These are phyloP conservation scores for Xylaria multiplex DNA, from an alignment of 2,329 filamentous ascomycete genomes.

Conservation along the genomic window DNA sequence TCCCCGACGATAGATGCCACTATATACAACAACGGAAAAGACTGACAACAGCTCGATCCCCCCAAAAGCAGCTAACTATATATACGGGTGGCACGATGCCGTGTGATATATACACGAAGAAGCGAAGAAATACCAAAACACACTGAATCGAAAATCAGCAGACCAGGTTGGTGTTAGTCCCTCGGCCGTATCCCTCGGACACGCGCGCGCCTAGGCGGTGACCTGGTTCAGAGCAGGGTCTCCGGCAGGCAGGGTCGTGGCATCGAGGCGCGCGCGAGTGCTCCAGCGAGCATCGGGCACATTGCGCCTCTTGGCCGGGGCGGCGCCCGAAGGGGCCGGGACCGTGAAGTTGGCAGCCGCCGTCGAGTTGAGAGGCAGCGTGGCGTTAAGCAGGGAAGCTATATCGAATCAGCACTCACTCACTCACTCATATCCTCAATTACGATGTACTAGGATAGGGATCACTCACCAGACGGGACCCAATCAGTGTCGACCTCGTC, in stretches of 20 bases:
- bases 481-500: slow-evolving; percentile 36
- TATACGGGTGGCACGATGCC: slow-evolving; percentile 13
- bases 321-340: background rate
- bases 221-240: slow-evolving; percentile 33
- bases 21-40: slow-evolving; percentile 28
- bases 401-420: slow-evolving; percentile 7
- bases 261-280: slow-evolving; percentile 33
- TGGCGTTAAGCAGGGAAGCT: slow-evolving; percentile 38
- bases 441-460: background rate
- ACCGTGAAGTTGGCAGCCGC: slow-evolving; percentile 25
- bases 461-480: slow-evolving; percentile 39
- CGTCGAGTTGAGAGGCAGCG: slow-evolving; percentile 36
- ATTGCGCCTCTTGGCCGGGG: slow-evolving; percentile 29
- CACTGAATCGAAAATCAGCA: background rate
- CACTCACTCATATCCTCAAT: background rate
- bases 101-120: slow-evolving; percentile 31
- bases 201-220: slow-evolving; percentile 12
- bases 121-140: slow-evolving; percentile 5
- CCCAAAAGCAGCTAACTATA: slow-evolving; percentile 11
- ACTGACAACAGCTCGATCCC: slow-evolving; percentile 5
- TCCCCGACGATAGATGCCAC: background rate
- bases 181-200: background rate
- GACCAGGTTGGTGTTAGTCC: too few relatives aligned
- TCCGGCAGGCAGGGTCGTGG: slow-evolving; percentile 33
- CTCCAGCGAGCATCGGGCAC: slow-evolving; percentile 34